Evolutionary conservation across 805 yeast species (phyloP).

Genomic region (Saccharomyces cerevisiae): DNA sequence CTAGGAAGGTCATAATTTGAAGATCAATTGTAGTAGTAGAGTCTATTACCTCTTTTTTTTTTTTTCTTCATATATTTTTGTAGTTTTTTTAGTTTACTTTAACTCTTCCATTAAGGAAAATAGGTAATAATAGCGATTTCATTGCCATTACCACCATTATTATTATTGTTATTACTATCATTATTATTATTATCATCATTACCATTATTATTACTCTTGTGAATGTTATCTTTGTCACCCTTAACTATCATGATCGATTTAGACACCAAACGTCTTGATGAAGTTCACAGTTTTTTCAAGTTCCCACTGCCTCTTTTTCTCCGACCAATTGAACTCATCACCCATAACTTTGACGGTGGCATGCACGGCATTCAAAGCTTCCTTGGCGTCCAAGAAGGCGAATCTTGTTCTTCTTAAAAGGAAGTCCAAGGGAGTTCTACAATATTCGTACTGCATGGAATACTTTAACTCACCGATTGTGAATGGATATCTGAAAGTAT

Average conservation of each 20-base stretch:
- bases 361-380: constrained; percentile 72
- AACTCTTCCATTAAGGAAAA: too few species aligned
- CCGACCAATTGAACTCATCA: constrained; percentile 66
- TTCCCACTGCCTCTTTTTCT: constrained; percentile 47
- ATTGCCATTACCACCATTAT: background rate
- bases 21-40: background rate
- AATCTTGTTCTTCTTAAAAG: constrained; percentile 88
- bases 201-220: too few species aligned
- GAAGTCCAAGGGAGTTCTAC: constrained; percentile 83
- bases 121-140: too few species aligned
- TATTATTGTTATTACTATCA: background rate
- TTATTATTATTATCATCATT: background rate
- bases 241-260: constrained; percentile 1
- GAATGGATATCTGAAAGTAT: constrained; percentile 66
- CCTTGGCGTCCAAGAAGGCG: constrained; percentile 83
- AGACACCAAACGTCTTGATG: constrained; percentile 55
- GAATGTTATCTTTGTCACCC: too few species aligned
- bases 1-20: background rate
- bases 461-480: constrained; percentile 85
- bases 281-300: constrained; percentile 42
- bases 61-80: background rate
- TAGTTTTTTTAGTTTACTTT: background rate
- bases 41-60: background rate
- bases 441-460: constrained; percentile 73
- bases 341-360: constrained; percentile 83